phyloP scores from a whole-genome alignment of 441 rosid genomes.

The Gossypium lobatum region DNA sequence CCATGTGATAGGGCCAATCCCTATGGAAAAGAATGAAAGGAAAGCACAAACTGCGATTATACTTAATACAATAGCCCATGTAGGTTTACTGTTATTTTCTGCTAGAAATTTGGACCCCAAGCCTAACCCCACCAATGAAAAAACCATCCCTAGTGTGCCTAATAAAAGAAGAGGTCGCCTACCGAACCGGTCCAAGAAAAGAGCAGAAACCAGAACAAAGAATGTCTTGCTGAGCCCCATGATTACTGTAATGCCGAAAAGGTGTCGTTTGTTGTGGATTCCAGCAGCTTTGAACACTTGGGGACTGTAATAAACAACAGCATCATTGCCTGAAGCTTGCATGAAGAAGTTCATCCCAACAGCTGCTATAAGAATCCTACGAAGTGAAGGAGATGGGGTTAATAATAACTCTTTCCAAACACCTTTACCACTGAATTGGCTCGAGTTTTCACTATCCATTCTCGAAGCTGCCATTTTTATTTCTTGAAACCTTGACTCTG shows the following conservation, averaged over 20 bases:
- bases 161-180: conserved; percentile 39
- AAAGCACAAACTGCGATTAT: conserved; percentile 27
- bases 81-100: conserved; percentile 12
- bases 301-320: conserved; percentile 56
- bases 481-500: conserved; percentile 35
- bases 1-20: conserved; percentile 42
- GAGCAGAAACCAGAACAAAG: conserved; percentile 35
- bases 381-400: conserved; percentile 37
- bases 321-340: conserved; percentile 69
- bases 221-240: conserved; percentile 45
- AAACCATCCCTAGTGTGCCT: conserved; percentile 45
- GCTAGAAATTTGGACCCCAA: conserved; percentile 26
- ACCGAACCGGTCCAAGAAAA: conserved; percentile 43
- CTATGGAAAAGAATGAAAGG: conserved; percentile 34
- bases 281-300: conserved; percentile 49
- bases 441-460: conserved; percentile 13
- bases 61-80: conserved; percentile 29
- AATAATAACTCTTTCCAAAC: conserved; percentile 44
- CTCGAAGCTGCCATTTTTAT: conserved; percentile 24
- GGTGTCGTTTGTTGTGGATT: conserved; percentile 29
- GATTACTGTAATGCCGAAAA: conserved; percentile 40
- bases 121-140: conserved; percentile 38
- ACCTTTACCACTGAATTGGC: conserved; percentile 30
- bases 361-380: conserved; percentile 37
- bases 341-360: conserved; percentile 53